Evolutionary conservation across 169 alveolate species (phyloP), one percentile per base, ranked within the genome.

Genomic region (Cryptosporidium andersoni): DNA sequence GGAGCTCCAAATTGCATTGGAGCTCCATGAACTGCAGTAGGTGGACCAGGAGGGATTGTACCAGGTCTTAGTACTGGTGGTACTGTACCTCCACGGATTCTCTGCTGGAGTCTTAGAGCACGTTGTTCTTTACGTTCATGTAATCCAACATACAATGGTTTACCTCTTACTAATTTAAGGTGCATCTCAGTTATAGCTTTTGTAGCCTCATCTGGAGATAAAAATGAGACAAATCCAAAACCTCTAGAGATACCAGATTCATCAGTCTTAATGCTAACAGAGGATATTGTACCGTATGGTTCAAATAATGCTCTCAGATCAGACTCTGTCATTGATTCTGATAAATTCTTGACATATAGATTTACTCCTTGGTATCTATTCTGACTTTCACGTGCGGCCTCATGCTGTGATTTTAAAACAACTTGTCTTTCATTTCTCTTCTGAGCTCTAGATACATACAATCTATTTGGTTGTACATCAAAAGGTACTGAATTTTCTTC

Each of bases 101-200:
- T 89, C 90, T 94, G 97, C 81, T 95, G 97, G 89, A 96, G 91
- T 47, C 98, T 91, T 81, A 91, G 91, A 56, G 90, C 82, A 51
- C 98, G 90, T 81, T 93, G 97, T 55, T 95, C 98, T 47, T 96
- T 90, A 82, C 95, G 92, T 90, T 95, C 98, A 4, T 97, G 97
- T 43, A 95, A 91, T 1, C 97, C 97, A n/a, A 95, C 97, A 62
- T 95, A 96, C 64, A 96, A 89, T 6, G 98, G 98, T 90, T 96
- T 96, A 56, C 94, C 95, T 51, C 93, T 89, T 9, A 93, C 92
- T 56, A 91, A 90, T 92, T 94, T 95, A 88, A 95, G 88, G 80
- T 96, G 97, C 98, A 96, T 97, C 88, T 96, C 99, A 40, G 98
- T 94, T 51, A 96, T 96, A 7, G 99, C 99, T 89, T 93, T 95